A percentile compares a stretch with the other conserved stretches of the same genome.
Evolutionary conservation across 2,329 filamentous ascomycete species (phyloP).

Genomic region (Calonectria ilicicola): DNA sequence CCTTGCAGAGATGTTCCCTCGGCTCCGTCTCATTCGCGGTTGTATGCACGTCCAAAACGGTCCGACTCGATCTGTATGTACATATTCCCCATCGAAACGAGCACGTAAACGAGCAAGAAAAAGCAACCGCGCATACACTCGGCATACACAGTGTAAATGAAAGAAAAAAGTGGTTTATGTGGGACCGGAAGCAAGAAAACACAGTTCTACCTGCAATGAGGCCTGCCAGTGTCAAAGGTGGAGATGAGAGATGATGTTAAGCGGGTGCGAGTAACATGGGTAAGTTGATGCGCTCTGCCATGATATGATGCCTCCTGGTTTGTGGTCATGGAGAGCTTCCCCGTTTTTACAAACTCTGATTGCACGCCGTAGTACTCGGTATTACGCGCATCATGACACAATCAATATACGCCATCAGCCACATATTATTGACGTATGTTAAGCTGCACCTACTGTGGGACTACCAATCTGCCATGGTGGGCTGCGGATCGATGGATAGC

Average conservation of each 20-base stretch:
- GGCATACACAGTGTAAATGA: background rate
- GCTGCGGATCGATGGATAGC: background rate
- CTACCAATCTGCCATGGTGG: background rate
- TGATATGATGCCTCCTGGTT: background rate
- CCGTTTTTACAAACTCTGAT: background rate
- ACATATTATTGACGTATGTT: background rate
- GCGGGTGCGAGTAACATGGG: background rate
- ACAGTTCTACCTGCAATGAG: background rate
- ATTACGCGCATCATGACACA: background rate
- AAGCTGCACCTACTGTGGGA: background rate
- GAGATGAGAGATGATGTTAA: background rate
- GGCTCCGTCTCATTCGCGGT: background rate
- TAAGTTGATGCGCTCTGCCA: background rate
- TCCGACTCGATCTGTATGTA: constrained; percentile 1
- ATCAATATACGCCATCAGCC: background rate
- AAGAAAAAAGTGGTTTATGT: background rate
- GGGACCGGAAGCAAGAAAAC: background rate
- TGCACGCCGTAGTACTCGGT: background rate
- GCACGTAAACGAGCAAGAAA: background rate
- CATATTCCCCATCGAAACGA: background rate
- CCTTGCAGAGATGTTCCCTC: background rate
- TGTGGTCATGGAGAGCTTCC: background rate
- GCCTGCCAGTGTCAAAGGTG: background rate
- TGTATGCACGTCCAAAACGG: background rate
- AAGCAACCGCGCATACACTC: background rate